Percentiles rank a stretch among this genome's conserved stretches.
phyloP scores from a whole-genome alignment of 2,329 filamentous ascomycete genomes.

The Juglanconis oblonga region DNA sequence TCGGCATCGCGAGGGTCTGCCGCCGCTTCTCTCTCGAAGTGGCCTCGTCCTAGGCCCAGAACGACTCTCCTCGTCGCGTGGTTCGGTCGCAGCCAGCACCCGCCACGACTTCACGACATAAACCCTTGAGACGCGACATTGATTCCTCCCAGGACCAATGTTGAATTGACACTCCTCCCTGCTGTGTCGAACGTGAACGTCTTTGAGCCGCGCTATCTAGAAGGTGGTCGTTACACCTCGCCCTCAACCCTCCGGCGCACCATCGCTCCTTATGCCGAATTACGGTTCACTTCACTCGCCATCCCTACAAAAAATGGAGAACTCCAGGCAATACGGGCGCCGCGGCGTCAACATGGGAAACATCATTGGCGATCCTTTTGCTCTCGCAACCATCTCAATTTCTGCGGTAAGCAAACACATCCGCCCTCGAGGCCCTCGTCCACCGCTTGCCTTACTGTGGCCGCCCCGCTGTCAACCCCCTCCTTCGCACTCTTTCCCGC shows the following conservation, averaged over 20 bases:
- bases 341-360: conserved; percentile 74
- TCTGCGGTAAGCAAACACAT: conserved; percentile 64
- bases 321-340: conserved; percentile 57
- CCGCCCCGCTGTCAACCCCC: not conserved
- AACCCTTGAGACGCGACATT: not conserved
- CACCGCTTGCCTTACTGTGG: not conserved
- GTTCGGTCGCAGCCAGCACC: conserved; percentile 2
- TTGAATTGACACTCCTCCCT: conserved; percentile 3
- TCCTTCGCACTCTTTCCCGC: not conserved
- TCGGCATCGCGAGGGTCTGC: not conserved
- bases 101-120: not conserved
- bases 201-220: conserved; percentile 6
- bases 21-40: not conserved
- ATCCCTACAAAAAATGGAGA: conserved; percentile 79
- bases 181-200: not conserved
- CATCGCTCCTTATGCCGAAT: conserved; percentile 59
- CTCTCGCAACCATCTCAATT: conserved; percentile 90
- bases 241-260: not conserved
- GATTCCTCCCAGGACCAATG: conserved; percentile 8
- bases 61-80: not conserved
- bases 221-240: conserved; percentile 2
- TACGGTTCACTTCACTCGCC: conserved; percentile 73
- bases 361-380: conserved; percentile 94
- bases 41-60: not conserved
- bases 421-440: not conserved